Evolutionary conservation across 148 eudicot genomes (phyloP).

Genomic region (Cornus florida): DNA sequence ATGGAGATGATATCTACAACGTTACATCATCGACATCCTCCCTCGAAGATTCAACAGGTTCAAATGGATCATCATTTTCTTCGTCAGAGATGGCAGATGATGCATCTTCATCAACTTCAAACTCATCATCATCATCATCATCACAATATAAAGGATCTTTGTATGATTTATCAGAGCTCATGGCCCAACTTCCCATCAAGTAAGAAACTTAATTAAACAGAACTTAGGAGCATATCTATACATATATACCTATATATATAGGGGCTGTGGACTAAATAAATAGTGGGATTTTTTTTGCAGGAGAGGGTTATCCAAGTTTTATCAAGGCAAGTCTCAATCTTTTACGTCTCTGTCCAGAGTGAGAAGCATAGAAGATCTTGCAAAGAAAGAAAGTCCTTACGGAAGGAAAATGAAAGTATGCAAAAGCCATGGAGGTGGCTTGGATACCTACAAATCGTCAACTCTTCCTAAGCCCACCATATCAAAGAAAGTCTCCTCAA

Average conservation of each 20-base stretch:
- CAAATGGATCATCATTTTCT: conserved; percentile 50
- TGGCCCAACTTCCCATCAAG: conserved; percentile 86
- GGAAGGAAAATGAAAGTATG: conserved; percentile 53
- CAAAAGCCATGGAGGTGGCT: conserved; percentile 61
- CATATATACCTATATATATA: no score
- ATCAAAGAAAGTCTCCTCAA: conserved; percentile 50
- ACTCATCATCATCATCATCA: conserved; percentile 34
- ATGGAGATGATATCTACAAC: conserved; percentile 11
- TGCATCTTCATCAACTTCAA: conserved; percentile 50
- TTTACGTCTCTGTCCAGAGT: conserved; percentile 72
- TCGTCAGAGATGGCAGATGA: conserved; percentile 63
- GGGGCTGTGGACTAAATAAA: no score
- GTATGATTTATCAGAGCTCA: conserved; percentile 63
- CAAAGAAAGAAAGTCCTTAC: conserved; percentile 51
- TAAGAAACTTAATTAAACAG: conserved; percentile 28
- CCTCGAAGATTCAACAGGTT: conserved; percentile 29
- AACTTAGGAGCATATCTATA: no score
- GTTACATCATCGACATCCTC: conserved; percentile 24
- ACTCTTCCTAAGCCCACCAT: conserved; percentile 63
- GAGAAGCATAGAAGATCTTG: conserved; percentile 71
- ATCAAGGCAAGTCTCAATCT: conserved; percentile 82
- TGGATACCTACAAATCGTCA: conserved; percentile 43
- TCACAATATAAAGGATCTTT: conserved; percentile 36
- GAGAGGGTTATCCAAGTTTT: conserved; percentile 76
- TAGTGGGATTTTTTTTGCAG: conserved; percentile 28